Evolutionary conservation across 2,329 filamentous ascomycete genomes (phyloP), one percentile per base, ranked within the genome.

Genomic region (Pseudogymnoascus sp.): DNA sequence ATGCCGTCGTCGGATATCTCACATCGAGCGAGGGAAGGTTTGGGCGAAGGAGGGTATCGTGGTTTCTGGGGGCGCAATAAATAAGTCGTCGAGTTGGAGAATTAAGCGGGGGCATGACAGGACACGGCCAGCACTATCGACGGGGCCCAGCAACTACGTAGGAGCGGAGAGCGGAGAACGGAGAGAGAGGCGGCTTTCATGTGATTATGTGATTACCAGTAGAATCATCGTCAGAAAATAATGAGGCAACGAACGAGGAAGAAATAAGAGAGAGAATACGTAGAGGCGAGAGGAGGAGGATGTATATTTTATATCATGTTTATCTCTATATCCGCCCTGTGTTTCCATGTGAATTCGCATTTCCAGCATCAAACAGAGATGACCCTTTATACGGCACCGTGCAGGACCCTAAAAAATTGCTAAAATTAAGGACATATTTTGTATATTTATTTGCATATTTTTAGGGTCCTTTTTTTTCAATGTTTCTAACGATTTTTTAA

Each of bases 1-100:
- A 63, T 41, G 62, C 58, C 60, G 28, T 33, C 28, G 49, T 55
- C 9, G 16, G 28, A 33, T 60, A 55, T 14, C 49, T 55, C 49
- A 55, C 49, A 55, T 60, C 58, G 21, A 43, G 58, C 33, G 38
- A 43, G 58, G 33, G 14, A 38, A 43, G 18, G 38, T 16, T 35
- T 60, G 33, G 41, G 58, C 8, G 25, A 41, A 16, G 5, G 35
- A 43, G 33, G 33, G 33, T 60, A 43, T 60, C 38, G 58, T 43
- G 16, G 38, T 11, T 11, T 43, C 31, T 43, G 16, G 18, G 16
- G 58, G 21, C 16, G 58, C 11, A 38, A 31, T 16, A 43, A 55
- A 55, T 55, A 55, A 14, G 49, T 55, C 49, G 49, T 55, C 28
- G 49, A 55, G n/a, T 5, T 35, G 49, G 49, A 21, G 49, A 55